Conservation (phyloP, 2,329 filamentous ascomycete genomes). For the Niveomyces coronatus region DNA sequence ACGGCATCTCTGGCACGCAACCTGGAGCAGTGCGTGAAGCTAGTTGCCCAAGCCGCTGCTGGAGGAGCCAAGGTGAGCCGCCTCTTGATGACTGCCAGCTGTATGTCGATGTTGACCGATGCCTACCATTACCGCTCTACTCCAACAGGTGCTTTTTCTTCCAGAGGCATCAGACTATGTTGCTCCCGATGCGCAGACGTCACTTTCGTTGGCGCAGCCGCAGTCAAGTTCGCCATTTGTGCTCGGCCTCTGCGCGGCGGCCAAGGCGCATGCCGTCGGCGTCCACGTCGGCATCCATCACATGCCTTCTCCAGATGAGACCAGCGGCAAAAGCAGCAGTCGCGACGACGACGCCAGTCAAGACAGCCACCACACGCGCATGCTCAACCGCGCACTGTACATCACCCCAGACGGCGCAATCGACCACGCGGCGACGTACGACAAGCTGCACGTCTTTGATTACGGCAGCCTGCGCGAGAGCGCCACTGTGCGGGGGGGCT, state of each 20-base stretch:
- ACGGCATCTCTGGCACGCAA: slow-evolving; percentile 71
- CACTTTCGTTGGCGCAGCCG: slow-evolving; percentile 59
- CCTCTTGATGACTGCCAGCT: background rate
- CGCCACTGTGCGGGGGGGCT: slow-evolving; percentile 57
- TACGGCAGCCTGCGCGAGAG: slow-evolving; percentile 41
- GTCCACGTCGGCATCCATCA: slow-evolving; percentile 88
- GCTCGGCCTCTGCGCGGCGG: slow-evolving; percentile 59
- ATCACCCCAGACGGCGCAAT: slow-evolving; percentile 36
- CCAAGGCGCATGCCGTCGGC: slow-evolving; percentile 50
- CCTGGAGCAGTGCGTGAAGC: slow-evolving; percentile 61
- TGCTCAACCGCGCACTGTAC: slow-evolving; percentile 45
- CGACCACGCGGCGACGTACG: slow-evolving; percentile 45
- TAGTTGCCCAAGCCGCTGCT: slow-evolving; percentile 62
- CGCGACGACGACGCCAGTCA: too few species aligned
- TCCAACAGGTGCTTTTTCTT: slow-evolving; percentile 70
- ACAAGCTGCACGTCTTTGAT: slow-evolving; percentile 90
- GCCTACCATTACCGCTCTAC: too few species aligned
- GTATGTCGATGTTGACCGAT: too few species aligned
- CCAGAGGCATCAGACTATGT: slow-evolving; percentile 92
- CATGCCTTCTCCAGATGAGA: slow-evolving; percentile 29
- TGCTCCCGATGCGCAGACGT: slow-evolving; percentile 54
- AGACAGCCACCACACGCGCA: slow-evolving; percentile 17
- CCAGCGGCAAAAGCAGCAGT: too few species aligned
- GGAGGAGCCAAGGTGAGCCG: slow-evolving; percentile 63
- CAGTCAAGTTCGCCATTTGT: slow-evolving; percentile 63